Conservation (phyloP, 1,284 basidiomycete species). For the Ceratobasidium sp. region DNA sequence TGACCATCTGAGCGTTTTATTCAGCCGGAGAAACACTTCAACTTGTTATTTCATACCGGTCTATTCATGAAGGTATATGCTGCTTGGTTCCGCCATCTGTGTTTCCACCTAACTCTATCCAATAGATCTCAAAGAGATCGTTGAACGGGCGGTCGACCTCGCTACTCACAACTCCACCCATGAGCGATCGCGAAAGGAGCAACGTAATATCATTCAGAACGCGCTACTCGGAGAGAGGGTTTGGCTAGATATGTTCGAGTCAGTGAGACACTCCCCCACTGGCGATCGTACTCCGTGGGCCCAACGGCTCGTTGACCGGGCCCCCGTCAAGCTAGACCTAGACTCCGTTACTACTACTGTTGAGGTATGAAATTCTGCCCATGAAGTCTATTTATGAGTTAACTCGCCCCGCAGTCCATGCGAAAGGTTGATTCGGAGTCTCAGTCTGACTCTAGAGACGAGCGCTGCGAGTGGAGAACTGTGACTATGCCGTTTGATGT, state of each 20-base stretch:
- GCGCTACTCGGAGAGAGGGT: not conserved
- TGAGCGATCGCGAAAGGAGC: not conserved
- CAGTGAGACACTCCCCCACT: not conserved
- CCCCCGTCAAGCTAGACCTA: conserved; percentile 24
- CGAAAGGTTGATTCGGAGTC: conserved; percentile 4
- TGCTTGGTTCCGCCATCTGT: not conserved
- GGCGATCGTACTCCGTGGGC: conserved; percentile 21
- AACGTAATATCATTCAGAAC: conserved; percentile 38
- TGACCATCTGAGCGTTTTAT: not conserved
- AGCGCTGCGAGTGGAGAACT: conserved; percentile 65
- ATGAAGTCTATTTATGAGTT: not conserved
- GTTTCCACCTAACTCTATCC: conserved; percentile 34
- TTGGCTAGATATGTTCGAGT: conserved; percentile 38
- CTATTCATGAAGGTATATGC: conserved; percentile 73
- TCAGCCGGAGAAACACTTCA: conserved; percentile 70
- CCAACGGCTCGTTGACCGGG: conserved; percentile 25
- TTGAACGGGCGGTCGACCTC: not conserved
- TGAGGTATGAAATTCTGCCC: conserved; percentile 1
- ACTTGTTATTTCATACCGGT: conserved; percentile 73
- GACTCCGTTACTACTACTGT: conserved; percentile 12
- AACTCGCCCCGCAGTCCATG: not conserved
- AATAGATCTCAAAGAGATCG: conserved; percentile 39
- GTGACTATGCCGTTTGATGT: conserved; percentile 84
- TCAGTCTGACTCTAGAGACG: conserved; percentile 56
- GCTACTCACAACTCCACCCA: not conserved